phyloP scores from a whole-genome alignment of 1,139 yeast species.

The Yamadazyma taylorii region DNA sequence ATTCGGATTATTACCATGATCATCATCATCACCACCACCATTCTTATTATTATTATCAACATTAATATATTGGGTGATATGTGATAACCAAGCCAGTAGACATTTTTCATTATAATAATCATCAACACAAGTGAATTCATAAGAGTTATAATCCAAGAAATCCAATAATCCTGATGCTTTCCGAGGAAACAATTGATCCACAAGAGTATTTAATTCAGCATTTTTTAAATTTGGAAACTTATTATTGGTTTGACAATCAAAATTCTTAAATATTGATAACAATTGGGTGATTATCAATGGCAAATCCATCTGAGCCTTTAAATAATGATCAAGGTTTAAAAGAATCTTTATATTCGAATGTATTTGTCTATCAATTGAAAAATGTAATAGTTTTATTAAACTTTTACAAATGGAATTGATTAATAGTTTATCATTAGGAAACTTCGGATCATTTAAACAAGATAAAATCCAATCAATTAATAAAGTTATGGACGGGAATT shows the following conservation, averaged over 20 bases:
- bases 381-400: constrained; percentile 24
- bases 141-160: constrained; percentile 5
- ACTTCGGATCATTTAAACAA: constrained; percentile 11
- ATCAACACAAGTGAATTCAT: constrained; percentile 5
- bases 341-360: constrained; percentile 7
- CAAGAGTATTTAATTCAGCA: constrained; percentile 3
- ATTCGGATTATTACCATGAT: too few species aligned
- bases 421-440: constrained; percentile 10
- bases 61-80: too few species aligned
- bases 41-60: too few species aligned
- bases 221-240: constrained; percentile 3
- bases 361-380: constrained; percentile 20
- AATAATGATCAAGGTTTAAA: constrained; percentile 11
- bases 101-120: constrained; percentile 10
- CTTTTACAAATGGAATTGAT: constrained; percentile 23
- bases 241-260: neutral
- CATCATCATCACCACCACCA: too few species aligned
- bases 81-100: constrained; percentile 24
- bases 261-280: constrained; percentile 4
- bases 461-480: constrained; percentile 33
- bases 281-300: constrained; percentile 7
- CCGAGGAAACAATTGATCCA: constrained; percentile 1
- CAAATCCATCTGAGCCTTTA: constrained; percentile 4
- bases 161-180: constrained; percentile 4
- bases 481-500: constrained; percentile 30